These are phyloP conservation scores for Fraxinus nigra DNA, from an alignment of 305 asterid genomes.

Conservation along the genomic window DNA sequence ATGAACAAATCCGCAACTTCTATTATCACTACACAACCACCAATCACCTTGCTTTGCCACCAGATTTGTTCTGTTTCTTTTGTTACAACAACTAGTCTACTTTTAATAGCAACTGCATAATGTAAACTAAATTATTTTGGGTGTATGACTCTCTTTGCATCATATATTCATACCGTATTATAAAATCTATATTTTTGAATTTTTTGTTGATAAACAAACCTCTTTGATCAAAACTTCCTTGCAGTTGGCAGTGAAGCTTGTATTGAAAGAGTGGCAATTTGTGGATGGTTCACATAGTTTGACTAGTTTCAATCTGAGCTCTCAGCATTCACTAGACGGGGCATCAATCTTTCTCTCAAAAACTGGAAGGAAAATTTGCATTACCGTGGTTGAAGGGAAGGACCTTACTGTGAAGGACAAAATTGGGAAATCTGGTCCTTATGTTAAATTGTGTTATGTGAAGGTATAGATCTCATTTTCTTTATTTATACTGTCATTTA, in stretches of 20 bases:
- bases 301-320: slow-evolving; percentile 38
- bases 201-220: not conserved
- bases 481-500: not conserved
- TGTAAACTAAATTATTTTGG: not conserved
- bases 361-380: slow-evolving; percentile 76
- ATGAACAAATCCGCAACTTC: not conserved
- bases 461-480: slow-evolving; percentile 49
- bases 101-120: not conserved
- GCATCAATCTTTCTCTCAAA: slow-evolving; percentile 44
- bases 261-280: slow-evolving; percentile 93
- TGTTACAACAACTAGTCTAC: not conserved
- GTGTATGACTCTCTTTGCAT: not conserved
- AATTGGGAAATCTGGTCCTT: slow-evolving; percentile 73
- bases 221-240: slow-evolving; percentile 22
- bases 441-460: slow-evolving; percentile 78
- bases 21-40: not conserved
- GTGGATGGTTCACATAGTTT: slow-evolving; percentile 78
- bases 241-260: slow-evolving; percentile 84
- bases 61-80: not conserved
- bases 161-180: not conserved
- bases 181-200: not conserved
- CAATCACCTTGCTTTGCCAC: not conserved
- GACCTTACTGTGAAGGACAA: slow-evolving; percentile 69
- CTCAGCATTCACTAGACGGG: slow-evolving; percentile 47
- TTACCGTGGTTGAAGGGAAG: slow-evolving; percentile 80